These are phyloP conservation scores for Cryptococcus wingfieldii DNA, from an alignment of 1,284 basidiomycete genomes.

Conservation along the genomic window DNA sequence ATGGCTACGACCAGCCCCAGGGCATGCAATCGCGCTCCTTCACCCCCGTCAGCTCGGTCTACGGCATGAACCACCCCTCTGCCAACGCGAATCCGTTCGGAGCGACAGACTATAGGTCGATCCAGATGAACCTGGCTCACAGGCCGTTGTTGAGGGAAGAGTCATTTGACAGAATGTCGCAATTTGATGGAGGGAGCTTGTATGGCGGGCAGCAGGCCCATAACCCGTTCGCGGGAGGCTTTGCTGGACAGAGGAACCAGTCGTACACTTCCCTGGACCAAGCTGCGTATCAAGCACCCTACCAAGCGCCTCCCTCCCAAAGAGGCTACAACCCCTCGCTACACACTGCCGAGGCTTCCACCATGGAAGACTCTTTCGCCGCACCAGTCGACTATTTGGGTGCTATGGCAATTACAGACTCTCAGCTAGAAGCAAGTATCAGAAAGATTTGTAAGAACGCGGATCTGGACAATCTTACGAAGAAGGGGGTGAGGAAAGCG, in stretches of 20 bases:
- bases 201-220: constrained; percentile 75
- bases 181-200: constrained; percentile 58
- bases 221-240: constrained; percentile 59
- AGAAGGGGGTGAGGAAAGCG: constrained; percentile 76
- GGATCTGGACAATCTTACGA: constrained; percentile 82
- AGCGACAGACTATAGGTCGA: background rate
- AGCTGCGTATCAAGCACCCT: background rate
- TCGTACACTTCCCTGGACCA: constrained; percentile 14
- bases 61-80: background rate
- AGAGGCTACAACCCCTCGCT: constrained; percentile 51
- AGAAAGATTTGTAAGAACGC: constrained; percentile 66
- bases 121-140: background rate
- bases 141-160: background rate
- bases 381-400: constrained; percentile 19
- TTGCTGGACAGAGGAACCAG: constrained; percentile 59
- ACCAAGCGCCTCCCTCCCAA: constrained; percentile 16
- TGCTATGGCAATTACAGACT: constrained; percentile 56
- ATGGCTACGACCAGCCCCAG: constrained; percentile 55
- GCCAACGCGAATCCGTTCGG: background rate
- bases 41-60: background rate
- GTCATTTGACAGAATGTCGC: background rate
- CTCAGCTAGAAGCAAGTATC: constrained; percentile 68
- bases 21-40: background rate
- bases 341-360: constrained; percentile 55
- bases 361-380: constrained; percentile 5